These are phyloP conservation scores for Elsinoe australis DNA, from an alignment of 2,329 filamentous ascomycete species.

Conservation along the genomic window DNA sequence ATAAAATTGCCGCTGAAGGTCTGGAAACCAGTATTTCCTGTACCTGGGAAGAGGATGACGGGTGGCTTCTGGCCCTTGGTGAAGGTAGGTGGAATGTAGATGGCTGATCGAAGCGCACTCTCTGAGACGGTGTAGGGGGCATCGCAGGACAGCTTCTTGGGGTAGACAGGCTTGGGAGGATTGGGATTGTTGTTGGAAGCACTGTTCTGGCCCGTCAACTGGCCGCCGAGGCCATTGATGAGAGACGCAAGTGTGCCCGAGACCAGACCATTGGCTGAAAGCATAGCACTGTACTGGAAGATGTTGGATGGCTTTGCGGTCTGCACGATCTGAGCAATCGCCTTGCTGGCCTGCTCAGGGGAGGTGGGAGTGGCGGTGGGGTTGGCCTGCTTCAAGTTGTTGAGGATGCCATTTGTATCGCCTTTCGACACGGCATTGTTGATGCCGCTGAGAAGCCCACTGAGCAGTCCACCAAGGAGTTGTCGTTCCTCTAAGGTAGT, in stretches of 20 bases:
- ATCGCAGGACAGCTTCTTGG: constrained; percentile 35
- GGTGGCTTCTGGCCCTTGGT: constrained; percentile 41
- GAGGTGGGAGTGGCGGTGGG: constrained; percentile 26
- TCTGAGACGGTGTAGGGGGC: constrained; percentile 45
- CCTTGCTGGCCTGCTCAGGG: constrained; percentile 21
- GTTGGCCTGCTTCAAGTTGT: constrained; percentile 21
- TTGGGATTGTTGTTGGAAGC: constrained; percentile 26
- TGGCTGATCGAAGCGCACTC: constrained; percentile 41
- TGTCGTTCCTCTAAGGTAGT: constrained; percentile 18
- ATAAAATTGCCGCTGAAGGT: constrained; percentile 44
- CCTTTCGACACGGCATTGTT: constrained; percentile 16
- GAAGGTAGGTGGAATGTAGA: constrained; percentile 46
- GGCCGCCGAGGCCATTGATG: constrained; percentile 23
- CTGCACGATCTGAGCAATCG: constrained; percentile 20
- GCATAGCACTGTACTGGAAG: constrained; percentile 23
- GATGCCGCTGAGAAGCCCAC: constrained; percentile 18
- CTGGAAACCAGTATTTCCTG: constrained; percentile 42
- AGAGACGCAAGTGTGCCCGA: constrained; percentile 23
- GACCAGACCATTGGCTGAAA: constrained; percentile 27
- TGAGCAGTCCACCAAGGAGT: constrained; percentile 12
- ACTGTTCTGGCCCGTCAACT: constrained; percentile 24
- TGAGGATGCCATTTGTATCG: constrained; percentile 16
- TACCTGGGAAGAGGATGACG: constrained; percentile 49
- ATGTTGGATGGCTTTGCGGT: constrained; percentile 25
- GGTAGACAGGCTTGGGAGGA: constrained; percentile 31